Evolutionary conservation across 1,284 basidiomycete species (phyloP), one percentile per base, ranked within the genome.

Genomic region (Mycosarcoma mackinlayi): DNA sequence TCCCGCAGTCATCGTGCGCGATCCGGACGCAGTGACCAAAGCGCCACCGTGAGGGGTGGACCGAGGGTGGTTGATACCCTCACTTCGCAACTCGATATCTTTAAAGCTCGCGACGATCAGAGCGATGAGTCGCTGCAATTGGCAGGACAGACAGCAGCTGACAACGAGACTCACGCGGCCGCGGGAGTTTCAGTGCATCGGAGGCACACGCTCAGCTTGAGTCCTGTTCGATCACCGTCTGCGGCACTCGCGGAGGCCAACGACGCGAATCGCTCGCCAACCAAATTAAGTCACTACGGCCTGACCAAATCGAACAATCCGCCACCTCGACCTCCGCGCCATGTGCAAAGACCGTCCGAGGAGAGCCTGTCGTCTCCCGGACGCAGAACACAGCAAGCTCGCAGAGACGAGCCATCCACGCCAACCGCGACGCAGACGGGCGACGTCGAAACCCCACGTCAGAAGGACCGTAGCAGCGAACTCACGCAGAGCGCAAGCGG

Each of bases 271-370:
- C 38, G 50, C 6, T 49, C 48, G 6, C 42, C 49, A 18, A 19
- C 65, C 13, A 68, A 63, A n/a, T n/a, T 56, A 9, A 60, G 52
- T 21, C 63, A 66, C 23, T 56, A 51, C 30, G 56, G 63, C 0
- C 25, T 55, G 46, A 56, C 52, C 6, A 66, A 60, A 34, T 54
- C 58, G 18, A 30, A 34, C 21, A 52, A 57, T 6, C 65, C 59
- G 3, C 65, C 65, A 3, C 65, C 65, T 14, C 49, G 65, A 1
- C 65, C 65, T 5, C 65, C 65, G 3, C n/a, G 65, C 6, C 50
- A 62, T n/a, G 30, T 62, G 7, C 51, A 58, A 16, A 25, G 65
- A 19, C 59, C 59, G n/a, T 55, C 50, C 6, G 65, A 68, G 19
- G 65, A 68, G 27, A 23, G 4, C 13, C 45, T 68, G 16, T 24